Base-by-base conservation (phyloP, 164 flowering plant species). In the Magnolia changhungtana region DNA sequence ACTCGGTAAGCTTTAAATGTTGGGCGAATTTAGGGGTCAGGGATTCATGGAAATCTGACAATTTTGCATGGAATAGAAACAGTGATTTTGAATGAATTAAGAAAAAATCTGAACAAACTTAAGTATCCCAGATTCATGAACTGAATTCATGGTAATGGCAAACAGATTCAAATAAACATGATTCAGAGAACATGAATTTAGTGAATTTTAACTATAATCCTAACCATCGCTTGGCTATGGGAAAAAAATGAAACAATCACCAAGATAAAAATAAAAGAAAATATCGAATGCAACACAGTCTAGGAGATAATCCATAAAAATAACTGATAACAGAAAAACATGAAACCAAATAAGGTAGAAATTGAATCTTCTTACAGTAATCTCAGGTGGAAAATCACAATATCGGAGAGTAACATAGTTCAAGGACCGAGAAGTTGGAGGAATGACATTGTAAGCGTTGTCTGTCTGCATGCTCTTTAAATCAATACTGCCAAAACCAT, bases 321-420 rank as follows among this genome's bases (percentile, higher is more conserved):
- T 3, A 55, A 16, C 61, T 55, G 61, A 11, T 37, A 37, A 37
- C 13, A 55, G 61, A 55, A 55, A 55, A 16, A 55, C 18, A 55
- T 11, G 13, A 55, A 16, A 55, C 13, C 11, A 55, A 55, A 55
- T 55, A 11, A 55, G 61, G 61, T 55, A 55, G 18, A 55, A 64
- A 64, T 64, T 18, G 67, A 21, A 64, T n/a, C 13, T 64, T 64
- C 67, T 64, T 64, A 64, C 67, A 5, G 67, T 64, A 64, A n/a
- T 64, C 27, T 64, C 67, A 64, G 67, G 67, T 19, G 23, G 67
- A 21, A 11, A 64, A 21, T 64, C 67, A 64, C 67, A 64, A 19
- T 64, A 64, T 21, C 19, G 67, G 23, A 64, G 67, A 21, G 67
- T 20, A 21, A 64, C 67, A 64, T 64, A 64, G 67, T 64, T 64